Percentiles rank a stretch among this genome's conserved stretches.
phyloP scores from a whole-genome alignment of 2,329 filamentous ascomycete species.

The Fusarium kyushuense region DNA sequence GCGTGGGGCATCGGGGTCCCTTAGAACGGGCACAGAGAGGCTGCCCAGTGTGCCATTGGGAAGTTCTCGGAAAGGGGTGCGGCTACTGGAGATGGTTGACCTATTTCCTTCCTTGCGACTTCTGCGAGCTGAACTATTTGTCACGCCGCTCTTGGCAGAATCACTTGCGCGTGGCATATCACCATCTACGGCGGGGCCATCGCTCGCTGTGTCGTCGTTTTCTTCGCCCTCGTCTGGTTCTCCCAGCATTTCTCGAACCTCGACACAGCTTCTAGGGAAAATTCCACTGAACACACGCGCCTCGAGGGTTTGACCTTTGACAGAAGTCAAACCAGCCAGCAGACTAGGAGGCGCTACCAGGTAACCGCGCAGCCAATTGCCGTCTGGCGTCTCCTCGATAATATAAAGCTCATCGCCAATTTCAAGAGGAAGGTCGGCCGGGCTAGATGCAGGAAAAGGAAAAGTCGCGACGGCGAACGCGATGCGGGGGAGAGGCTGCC shows the following conservation, averaged over 20 bases:
- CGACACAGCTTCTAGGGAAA: slow-evolving; percentile 93
- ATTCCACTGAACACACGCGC: slow-evolving; percentile 98
- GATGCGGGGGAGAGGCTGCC: slow-evolving; percentile 95
- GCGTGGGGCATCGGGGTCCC: slow-evolving; percentile 76
- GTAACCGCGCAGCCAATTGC: slow-evolving; percentile 95
- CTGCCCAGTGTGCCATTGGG: slow-evolving; percentile 57
- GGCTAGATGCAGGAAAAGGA: slow-evolving; percentile 87
- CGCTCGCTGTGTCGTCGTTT: slow-evolving; percentile 54
- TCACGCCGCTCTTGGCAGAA: slow-evolving; percentile 67
- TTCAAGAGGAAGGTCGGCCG: slow-evolving; percentile 94
- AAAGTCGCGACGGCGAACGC: slow-evolving; percentile 97
- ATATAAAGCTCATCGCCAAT: slow-evolving; percentile 99
- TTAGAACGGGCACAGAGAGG: slow-evolving; percentile 63
- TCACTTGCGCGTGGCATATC: slow-evolving; percentile 56
- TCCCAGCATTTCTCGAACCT: slow-evolving; percentile 91
- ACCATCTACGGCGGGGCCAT: slow-evolving; percentile 47
- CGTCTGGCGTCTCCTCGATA: slow-evolving; percentile 94
- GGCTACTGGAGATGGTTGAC: slow-evolving; percentile 41
- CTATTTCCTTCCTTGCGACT: slow-evolving; percentile 53
- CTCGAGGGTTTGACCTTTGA: slow-evolving; percentile 92
- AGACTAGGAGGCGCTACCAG: slow-evolving; percentile 93
- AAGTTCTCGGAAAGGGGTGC: slow-evolving; percentile 53
- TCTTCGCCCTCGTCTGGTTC: slow-evolving; percentile 71
- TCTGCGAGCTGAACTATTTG: slow-evolving; percentile 53
- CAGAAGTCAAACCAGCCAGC: slow-evolving; percentile 88